These are phyloP conservation scores for Psidium guajava DNA, from an alignment of 345 rosid genomes.

Conservation along the genomic window DNA sequence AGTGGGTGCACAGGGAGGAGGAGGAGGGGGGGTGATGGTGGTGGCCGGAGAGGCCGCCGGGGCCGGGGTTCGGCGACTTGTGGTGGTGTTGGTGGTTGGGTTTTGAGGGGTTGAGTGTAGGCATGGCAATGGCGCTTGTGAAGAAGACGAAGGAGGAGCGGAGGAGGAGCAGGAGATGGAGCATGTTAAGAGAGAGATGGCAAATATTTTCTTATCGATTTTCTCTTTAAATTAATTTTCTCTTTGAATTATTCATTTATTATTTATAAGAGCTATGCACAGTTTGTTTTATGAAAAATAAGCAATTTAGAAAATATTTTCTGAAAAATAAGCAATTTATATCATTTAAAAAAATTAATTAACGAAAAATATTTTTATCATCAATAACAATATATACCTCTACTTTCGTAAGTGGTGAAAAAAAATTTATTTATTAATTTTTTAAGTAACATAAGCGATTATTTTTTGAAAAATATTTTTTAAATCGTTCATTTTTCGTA, in stretches of 20 bases:
- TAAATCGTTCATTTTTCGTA: too few relatives aligned
- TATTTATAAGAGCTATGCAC: too few relatives aligned
- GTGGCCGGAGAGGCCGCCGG: constrained; percentile 1
- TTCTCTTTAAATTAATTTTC: background rate
- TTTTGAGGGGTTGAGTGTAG: background rate
- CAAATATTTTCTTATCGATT: background rate
- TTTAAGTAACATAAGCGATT: too few relatives aligned
- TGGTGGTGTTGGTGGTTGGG: constrained; percentile 9
- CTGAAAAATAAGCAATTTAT: too few relatives aligned
- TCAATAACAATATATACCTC: too few relatives aligned
- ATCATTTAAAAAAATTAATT: too few relatives aligned
- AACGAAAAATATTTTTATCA: too few relatives aligned
- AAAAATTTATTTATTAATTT: too few relatives aligned
- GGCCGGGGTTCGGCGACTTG: background rate
- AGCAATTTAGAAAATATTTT: too few relatives aligned
- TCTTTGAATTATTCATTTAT: background rate
- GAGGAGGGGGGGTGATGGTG: constrained; percentile 2
- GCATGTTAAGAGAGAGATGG: background rate
- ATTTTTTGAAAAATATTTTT: too few relatives aligned
- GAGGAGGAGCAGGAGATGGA: background rate
- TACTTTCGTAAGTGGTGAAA: too few relatives aligned
- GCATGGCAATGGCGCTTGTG: background rate
- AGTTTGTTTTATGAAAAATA: too few relatives aligned
- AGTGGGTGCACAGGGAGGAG: constrained; percentile 5
- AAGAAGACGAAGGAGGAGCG: background rate